A percentile compares a stretch with the other conserved stretches of the same genome.
phyloP scores from a whole-genome alignment of 495 filamentous ascomycete species.

The Cercophora samala region DNA sequence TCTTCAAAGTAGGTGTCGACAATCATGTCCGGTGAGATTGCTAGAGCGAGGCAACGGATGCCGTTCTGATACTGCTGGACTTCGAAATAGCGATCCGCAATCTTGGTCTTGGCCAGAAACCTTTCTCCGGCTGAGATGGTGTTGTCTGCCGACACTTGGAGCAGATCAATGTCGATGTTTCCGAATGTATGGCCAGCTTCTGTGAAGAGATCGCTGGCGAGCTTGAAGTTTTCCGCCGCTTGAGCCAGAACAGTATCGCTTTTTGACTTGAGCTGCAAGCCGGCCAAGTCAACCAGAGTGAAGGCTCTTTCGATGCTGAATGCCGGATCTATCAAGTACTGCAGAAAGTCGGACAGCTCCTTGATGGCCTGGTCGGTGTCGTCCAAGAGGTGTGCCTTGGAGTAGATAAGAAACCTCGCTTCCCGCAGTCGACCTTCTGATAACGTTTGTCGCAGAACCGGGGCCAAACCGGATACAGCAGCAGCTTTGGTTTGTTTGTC shows the following conservation, averaged over 20 bases:
- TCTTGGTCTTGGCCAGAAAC: not conserved
- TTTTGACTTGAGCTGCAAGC: not conserved
- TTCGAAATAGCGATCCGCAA: not conserved
- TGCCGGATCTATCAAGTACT: not conserved
- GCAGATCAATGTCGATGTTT: not conserved
- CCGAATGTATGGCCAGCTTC: not conserved
- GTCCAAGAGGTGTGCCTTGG: not conserved
- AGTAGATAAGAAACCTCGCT: not conserved
- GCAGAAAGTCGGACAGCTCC: not conserved
- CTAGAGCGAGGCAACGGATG: not conserved
- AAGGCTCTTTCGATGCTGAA: not conserved
- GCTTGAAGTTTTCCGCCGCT: not conserved
- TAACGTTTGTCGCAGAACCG: not conserved
- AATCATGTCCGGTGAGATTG: not conserved
- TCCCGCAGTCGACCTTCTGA: not conserved
- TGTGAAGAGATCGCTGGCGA: not conserved
- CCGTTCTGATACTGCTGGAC: not conserved
- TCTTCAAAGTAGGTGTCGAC: not conserved
- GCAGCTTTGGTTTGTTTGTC: not conserved
- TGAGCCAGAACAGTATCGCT: not conserved
- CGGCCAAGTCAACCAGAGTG: not conserved
- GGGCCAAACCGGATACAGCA: not conserved
- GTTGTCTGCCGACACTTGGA: not conserved
- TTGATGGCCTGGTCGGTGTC: not conserved
- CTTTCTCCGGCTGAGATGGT: not conserved